These are phyloP conservation scores for Mycosphaerelloides madeirae DNA, from an alignment of 2,329 filamentous ascomycete species.

Conservation along the genomic window DNA sequence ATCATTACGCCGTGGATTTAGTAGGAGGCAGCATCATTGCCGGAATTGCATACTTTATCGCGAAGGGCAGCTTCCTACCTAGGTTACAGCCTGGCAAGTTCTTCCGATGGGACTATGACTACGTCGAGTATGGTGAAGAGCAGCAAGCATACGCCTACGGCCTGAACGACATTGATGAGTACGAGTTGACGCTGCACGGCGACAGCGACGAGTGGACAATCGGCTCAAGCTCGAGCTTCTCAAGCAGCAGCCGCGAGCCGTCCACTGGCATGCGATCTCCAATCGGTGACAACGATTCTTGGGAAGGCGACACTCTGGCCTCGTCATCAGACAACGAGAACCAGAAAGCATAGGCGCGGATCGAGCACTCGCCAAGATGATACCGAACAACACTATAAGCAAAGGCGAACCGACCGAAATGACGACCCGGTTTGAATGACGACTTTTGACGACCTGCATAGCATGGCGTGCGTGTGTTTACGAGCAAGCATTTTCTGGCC, in stretches of 20 bases:
- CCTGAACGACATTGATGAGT: constrained; percentile 52
- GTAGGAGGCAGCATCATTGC: constrained; percentile 69
- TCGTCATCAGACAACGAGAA: constrained; percentile 25
- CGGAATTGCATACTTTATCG: constrained; percentile 71
- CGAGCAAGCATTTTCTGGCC: constrained; percentile 1
- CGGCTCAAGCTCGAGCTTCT: constrained; percentile 73
- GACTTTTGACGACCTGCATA: constrained; percentile 21
- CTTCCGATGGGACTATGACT: constrained; percentile 93
- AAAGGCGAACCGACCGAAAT: too few species aligned
- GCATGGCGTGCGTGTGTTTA: constrained; percentile 14
- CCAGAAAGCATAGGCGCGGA: constrained; percentile 20
- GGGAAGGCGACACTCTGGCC: constrained; percentile 55
- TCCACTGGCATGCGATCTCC: constrained; percentile 44
- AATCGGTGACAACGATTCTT: constrained; percentile 53
- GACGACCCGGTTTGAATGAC: constrained; percentile 7
- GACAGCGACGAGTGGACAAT: constrained; percentile 89
- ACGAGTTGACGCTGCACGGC: constrained; percentile 43
- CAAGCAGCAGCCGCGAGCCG: constrained; percentile 59
- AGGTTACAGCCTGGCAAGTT: constrained; percentile 77
- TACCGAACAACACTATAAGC: too few species aligned
- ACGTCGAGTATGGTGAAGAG: constrained; percentile 74
- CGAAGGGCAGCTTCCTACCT: constrained; percentile 75
- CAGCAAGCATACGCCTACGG: constrained; percentile 48
- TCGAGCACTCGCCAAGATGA: neutral
- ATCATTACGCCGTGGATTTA: constrained; percentile 93